These are phyloP conservation scores for Epichloe bromicola DNA, from an alignment of 2,329 filamentous ascomycete species.

Conservation along the genomic window DNA sequence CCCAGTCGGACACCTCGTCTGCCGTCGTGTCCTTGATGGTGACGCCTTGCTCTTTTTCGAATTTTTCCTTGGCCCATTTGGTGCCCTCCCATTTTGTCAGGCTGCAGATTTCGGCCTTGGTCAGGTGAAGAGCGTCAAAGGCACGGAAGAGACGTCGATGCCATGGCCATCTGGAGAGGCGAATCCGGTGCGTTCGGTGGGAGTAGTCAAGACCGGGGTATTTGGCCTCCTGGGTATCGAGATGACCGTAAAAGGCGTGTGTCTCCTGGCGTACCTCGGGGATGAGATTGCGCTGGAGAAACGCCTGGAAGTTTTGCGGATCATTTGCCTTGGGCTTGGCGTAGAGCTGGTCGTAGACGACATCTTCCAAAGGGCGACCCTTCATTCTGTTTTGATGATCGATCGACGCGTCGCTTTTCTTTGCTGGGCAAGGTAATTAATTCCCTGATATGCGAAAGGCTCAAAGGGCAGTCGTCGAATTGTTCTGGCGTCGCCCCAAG, in stretches of 20 bases:
- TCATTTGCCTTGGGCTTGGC: conserved; percentile 54
- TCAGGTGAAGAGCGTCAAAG: conserved; percentile 58
- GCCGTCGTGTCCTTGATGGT: conserved; percentile 58
- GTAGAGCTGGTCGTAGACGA: conserved; percentile 64
- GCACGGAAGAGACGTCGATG: conserved; percentile 64
- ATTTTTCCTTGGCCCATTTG: conserved; percentile 70
- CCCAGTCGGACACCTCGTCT: conserved; percentile 52
- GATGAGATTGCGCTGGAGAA: conserved; percentile 59
- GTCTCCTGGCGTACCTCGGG: conserved; percentile 70
- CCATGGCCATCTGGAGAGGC: conserved; percentile 65
- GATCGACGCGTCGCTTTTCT: background rate
- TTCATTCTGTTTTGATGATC: conserved; percentile 48
- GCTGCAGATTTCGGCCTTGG: conserved; percentile 53
- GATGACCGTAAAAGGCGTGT: conserved; percentile 61
- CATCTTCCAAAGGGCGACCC: conserved; percentile 53
- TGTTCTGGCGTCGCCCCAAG: no score
- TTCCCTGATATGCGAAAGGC: background rate
- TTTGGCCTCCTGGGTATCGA: conserved; percentile 67
- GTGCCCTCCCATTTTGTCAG: conserved; percentile 77
- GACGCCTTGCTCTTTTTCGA: conserved; percentile 61
- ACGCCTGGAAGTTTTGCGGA: conserved; percentile 55
- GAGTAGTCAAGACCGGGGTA: conserved; percentile 74
- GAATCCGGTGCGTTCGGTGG: conserved; percentile 58
- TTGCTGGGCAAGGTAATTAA: background rate
- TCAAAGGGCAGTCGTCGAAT: no score